Conservation (phyloP, 2,329 filamentous ascomycete species). For the Colletotrichum cuscutae region DNA sequence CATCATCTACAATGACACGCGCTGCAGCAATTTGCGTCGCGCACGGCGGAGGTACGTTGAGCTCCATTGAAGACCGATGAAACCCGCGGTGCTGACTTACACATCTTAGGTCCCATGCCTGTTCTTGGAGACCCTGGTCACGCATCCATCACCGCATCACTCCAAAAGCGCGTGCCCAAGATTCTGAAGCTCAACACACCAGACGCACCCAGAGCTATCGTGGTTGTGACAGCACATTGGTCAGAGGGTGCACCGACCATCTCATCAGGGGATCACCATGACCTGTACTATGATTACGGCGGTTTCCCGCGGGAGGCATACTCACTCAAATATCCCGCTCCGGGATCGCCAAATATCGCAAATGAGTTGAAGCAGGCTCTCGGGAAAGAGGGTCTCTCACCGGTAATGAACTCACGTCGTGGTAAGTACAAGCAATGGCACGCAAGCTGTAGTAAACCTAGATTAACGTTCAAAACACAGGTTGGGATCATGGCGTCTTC, state of each 20-base stretch:
- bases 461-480: slow-evolving; percentile 4
- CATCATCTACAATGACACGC: slow-evolving; percentile 48
- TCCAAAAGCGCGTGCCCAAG: slow-evolving; percentile 63
- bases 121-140: slow-evolving; percentile 65
- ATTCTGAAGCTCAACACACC: slow-evolving; percentile 65
- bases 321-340: slow-evolving; percentile 64
- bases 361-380: slow-evolving; percentile 57
- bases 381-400: slow-evolving; percentile 55
- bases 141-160: slow-evolving; percentile 59
- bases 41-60: slow-evolving; percentile 57
- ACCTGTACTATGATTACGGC: slow-evolving; percentile 67
- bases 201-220: slow-evolving; percentile 60
- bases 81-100: neutral
- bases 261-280: slow-evolving; percentile 57
- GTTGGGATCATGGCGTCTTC: slow-evolving; percentile 72
- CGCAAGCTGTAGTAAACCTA: slow-evolving; percentile 34
- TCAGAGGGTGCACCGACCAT: slow-evolving; percentile 59
- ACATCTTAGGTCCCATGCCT: slow-evolving; percentile 62
- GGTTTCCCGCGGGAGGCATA: slow-evolving; percentile 68
- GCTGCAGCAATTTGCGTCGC: slow-evolving; percentile 59
- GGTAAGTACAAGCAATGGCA: slow-evolving; percentile 28
- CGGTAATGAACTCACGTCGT: slow-evolving; percentile 50
- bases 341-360: slow-evolving; percentile 65
- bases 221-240: slow-evolving; percentile 70
- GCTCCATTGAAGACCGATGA: neutral